phyloP scores from a whole-genome alignment of 2,329 filamentous ascomycete genomes.

The Sarocladiaceae sp. region DNA sequence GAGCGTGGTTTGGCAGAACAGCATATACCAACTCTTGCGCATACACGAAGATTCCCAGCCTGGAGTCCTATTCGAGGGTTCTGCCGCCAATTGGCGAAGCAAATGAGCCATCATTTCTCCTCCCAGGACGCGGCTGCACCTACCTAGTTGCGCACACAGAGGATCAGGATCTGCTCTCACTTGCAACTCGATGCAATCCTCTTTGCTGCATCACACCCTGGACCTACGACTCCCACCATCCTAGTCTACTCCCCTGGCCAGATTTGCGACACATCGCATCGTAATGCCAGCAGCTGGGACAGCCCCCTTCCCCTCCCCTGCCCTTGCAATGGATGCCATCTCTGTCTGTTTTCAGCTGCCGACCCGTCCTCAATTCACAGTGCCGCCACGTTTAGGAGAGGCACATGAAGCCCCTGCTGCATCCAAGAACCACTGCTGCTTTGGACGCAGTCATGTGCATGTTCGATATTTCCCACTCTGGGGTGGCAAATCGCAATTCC shows the following conservation, averaged over 20 bases:
- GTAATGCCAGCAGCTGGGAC: neutral
- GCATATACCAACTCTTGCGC: too few relatives aligned
- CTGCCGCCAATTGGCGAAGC: too few relatives aligned
- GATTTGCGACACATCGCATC: conserved; percentile 5
- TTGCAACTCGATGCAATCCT: neutral
- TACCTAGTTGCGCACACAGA: too few relatives aligned
- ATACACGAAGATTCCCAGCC: too few relatives aligned
- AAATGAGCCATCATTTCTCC: too few relatives aligned
- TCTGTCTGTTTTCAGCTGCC: neutral
- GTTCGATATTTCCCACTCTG: too few relatives aligned
- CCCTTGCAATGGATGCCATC: neutral
- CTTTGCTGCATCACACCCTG: neutral
- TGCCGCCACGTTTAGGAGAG: neutral
- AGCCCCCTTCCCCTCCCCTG: neutral
- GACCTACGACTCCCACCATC: neutral
- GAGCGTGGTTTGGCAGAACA: too few relatives aligned
- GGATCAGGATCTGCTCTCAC: too few relatives aligned
- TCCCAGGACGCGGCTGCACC: too few relatives aligned
- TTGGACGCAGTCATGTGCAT: too few relatives aligned
- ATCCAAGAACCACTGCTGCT: neutral
- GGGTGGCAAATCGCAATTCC: too few relatives aligned
- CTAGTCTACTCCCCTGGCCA: neutral
- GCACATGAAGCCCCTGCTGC: neutral
- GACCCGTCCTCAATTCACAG: neutral
- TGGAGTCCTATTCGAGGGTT: too few relatives aligned